Percentiles rank a stretch among this genome's conserved stretches.
These are phyloP conservation scores for Trichophyton benhamiae DNA, from an alignment of 2,329 filamentous ascomycete species.

Conservation along the genomic window DNA sequence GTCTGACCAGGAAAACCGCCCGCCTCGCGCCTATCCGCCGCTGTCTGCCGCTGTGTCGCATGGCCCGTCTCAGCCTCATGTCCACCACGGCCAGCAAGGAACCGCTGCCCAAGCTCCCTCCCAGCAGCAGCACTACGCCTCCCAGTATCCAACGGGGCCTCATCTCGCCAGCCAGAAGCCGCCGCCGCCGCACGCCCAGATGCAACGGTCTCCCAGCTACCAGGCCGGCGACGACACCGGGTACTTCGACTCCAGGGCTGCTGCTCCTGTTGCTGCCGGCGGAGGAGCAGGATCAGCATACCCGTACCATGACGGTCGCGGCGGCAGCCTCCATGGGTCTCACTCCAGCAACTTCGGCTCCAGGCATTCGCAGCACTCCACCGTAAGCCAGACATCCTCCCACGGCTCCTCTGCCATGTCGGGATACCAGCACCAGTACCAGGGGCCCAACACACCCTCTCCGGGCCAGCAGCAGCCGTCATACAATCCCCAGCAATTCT, in stretches of 20 bases:
- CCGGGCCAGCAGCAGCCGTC: constrained; percentile 32
- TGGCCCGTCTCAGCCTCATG: constrained; percentile 15
- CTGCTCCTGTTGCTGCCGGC: constrained; percentile 11
- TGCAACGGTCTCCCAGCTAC: constrained; percentile 55
- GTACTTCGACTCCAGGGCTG: constrained; percentile 30
- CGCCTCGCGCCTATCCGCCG: background rate
- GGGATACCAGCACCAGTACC: constrained; percentile 42
- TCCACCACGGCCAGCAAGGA: constrained; percentile 16
- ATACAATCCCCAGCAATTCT: constrained; percentile 55
- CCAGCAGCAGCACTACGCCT: constrained; percentile 9
- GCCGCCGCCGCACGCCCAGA: constrained; percentile 26
- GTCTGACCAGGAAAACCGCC: background rate
- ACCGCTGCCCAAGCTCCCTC: constrained; percentile 15
- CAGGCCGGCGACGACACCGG: constrained; percentile 60
- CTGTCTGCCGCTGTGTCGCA: background rate
- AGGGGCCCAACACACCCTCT: constrained; percentile 28
- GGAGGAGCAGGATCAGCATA: constrained; percentile 22
- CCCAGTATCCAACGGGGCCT: constrained; percentile 29
- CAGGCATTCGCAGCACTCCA: constrained; percentile 27
- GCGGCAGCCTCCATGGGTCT: constrained; percentile 21
- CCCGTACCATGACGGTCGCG: constrained; percentile 25
- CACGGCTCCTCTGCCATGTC: constrained; percentile 30
- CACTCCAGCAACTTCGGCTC: constrained; percentile 23
- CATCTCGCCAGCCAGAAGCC: constrained; percentile 28
- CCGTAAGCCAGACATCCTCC: constrained; percentile 31